Evolutionary conservation across 2,329 filamentous ascomycete species (phyloP), one percentile per base, ranked within the genome.

Genomic region (Colletotrichum truncatum): DNA sequence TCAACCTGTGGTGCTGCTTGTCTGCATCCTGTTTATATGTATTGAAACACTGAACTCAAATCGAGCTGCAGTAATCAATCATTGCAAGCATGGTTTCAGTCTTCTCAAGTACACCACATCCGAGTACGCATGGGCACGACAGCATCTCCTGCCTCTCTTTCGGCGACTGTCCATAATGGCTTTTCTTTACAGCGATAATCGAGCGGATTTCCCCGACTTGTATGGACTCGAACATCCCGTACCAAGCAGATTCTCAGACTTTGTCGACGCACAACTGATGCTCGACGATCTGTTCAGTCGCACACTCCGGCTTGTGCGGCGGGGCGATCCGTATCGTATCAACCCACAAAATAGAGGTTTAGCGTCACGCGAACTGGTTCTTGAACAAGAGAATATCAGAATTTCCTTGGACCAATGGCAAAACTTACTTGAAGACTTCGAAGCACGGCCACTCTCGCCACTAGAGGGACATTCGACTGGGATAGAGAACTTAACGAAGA

Each of bases 161-260:
- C 23, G 28, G 14, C 48, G 57, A 5, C 6, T 48, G 0, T 25
- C 36, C 12, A 26, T 41, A 23, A 21, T n/a, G 7, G 6, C 11
- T 0, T 65, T 53, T 6, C 21, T 65, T 4, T 41, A 34, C 11
- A 32, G 25, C 4, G 57, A 39, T 3, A 12, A 46, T 5, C 4
- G 38, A 8, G 16, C 36, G 3, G 54, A 64, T 18, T 51, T 65
- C 3, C 73, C 75, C 1, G 23, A 52, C 4, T 12, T 64, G 4
- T 4, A 28, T 3, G 54, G 43, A 2, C 16, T 64, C 3, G 45
- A 64, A 6, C 28, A 51, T 6, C 54, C 45, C 1, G 25, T 25
- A 7, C 60, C 60, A 6, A 11, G 30, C 4, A 34, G 11, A 11
- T 59, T 59, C 45, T 41, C 10, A 11, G 52, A 28, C 4, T 52